Base-by-base conservation (phyloP, 805 yeast species). In the Yamadazyma phyllophila region DNA sequence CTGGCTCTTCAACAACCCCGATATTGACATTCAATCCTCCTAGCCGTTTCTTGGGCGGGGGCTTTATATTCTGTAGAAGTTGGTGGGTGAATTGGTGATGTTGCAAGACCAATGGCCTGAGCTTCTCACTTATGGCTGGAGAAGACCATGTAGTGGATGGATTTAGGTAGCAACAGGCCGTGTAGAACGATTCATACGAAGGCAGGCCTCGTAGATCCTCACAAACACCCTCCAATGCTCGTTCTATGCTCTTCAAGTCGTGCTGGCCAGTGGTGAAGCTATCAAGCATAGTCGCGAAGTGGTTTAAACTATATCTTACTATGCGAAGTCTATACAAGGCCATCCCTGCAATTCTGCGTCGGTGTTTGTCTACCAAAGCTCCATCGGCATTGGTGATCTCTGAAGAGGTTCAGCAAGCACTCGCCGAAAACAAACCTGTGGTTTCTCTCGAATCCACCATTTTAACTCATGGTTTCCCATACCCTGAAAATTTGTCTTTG, bases 381-480 rank as follows among this genome's bases (percentile, higher is more conserved):
- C 17, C 39, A 2, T 20, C 12, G 14, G 59, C 65, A 9, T 44
- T 67, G 24, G 46, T 41, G 7, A 48, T 69, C 24, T 63, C 73
- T 2, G 66, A 65, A n/a, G 95, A 86, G 52, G 76, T 89, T 12
- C 56, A 60, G 48, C 81, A 82, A 48, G 96, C 96, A 0, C 55
- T 88, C 13, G 52, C 54, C 10, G 74, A 74, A 2, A 73, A 74
- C 14, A 63, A 51, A 31, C 96, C 97, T 0, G 80, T 89, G 5
- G 94, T 90, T 3, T 83, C 96, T 0, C 68, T 89, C 12, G 97
- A 90, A 59, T 82, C 90, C 16, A 89, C 97, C 7, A 90, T 89
- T 56, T 80, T 90, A 53, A 85, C 96, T 6, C 97, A 89, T 66
- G 97, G 97, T 0, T 72, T 89, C 33, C 96, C 96, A 2, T 85